A percentile compares a stretch with the other conserved stretches of the same genome.
Evolutionary conservation across 139 green algal species (phyloP).

Genomic region (Picochlorum sp.): DNA sequence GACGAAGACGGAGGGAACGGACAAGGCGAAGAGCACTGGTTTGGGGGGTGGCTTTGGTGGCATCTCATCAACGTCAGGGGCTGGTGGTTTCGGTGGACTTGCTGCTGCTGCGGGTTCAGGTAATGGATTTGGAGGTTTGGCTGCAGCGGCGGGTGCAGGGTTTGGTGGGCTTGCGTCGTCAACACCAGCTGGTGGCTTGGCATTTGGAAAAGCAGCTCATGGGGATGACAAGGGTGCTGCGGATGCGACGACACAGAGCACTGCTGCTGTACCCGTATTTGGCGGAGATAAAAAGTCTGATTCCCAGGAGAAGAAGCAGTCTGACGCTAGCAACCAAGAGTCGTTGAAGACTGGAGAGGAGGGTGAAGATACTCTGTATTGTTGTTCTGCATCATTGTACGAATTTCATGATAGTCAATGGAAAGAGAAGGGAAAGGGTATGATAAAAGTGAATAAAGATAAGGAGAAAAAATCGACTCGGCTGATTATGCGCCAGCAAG

Average conservation of each 20-base stretch:
- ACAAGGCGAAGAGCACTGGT: background rate
- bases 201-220: conserved; percentile 15
- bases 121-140: conserved; percentile 17
- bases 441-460: conserved; percentile 66
- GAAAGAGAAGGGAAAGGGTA: conserved; percentile 77
- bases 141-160: background rate
- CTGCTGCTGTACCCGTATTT: conserved; percentile 12
- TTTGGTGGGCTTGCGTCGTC: background rate
- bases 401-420: conserved; percentile 71
- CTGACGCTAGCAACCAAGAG: background rate
- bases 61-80: conserved; percentile 1
- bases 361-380: conserved; percentile 49
- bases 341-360: conserved; percentile 66
- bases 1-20: background rate
- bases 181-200: conserved; percentile 4
- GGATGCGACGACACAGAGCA: conserved; percentile 2
- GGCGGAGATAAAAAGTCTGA: background rate
- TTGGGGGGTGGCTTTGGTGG: background rate
- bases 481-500: conserved; percentile 83
- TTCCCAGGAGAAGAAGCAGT: conserved; percentile 14
- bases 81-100: conserved; percentile 4
- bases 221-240: conserved; percentile 21
- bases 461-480: conserved; percentile 33
- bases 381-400: conserved; percentile 59
- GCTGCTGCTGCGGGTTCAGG: background rate